Evolutionary conservation across 176 grass and related monocot species (phyloP), one percentile per base, ranked within the genome.

Genomic region (Musa schizocarpa): DNA sequence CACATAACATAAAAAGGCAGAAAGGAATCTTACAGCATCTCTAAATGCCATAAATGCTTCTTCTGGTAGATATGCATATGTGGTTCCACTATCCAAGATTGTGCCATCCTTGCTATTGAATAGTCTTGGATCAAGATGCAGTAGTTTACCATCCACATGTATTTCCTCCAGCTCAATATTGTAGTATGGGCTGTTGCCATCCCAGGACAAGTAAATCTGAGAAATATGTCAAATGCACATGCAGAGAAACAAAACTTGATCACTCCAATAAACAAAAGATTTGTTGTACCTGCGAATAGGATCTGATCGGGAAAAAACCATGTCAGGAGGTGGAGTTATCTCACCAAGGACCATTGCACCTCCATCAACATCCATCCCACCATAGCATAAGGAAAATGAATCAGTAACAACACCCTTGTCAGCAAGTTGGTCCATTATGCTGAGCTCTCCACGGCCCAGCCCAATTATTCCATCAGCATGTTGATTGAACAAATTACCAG

Each of bases 81-180:
- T 99, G 9, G 95, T 99, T 76, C 95, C 95, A 78, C 95, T 94
- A 77, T 99, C 91, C 84, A 99, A 87, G 68, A 99, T 86, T 74
- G 95, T 92, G 50, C 90, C 95, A 50, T 99, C 84, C 65, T 83
- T 93, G 17, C 73, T 82, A 65, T 99, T 23, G 1, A 99, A 99
- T 74, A 91, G 70, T 65, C 53, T 94, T 77, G 88, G 69, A 52
- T 99, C 95, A 62, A 99, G 54, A 76, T 81, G 75, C 75, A 94
- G 76, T 69, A 80, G 73, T 73, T 84, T 92, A 76, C 95, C 95
- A 54, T 65, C 95, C 83, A 99, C 88, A 85, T 89, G 83, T 74
- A 99, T 89, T 85, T 94, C 86, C 86, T 99, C 92, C 81, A 99
- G 80, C 34, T 91, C 86, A 84, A 99, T 88, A 82, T 99, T 99